Conservation (phyloP, 2,329 filamentous ascomycete species). For the Rhynchosporium agropyri region DNA sequence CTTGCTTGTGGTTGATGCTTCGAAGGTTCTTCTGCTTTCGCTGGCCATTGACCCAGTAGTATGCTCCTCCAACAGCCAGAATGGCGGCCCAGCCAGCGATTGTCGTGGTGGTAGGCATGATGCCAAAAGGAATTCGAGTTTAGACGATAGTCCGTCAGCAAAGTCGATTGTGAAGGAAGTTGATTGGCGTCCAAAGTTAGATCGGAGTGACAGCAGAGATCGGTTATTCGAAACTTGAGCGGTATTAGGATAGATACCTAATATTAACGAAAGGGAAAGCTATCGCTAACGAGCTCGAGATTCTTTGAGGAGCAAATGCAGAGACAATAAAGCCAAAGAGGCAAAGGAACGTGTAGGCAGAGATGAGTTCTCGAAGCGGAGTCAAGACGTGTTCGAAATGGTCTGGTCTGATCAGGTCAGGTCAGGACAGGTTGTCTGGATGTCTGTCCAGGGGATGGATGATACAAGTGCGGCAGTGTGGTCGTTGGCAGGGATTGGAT, state of each 20-base stretch:
- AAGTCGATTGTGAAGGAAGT: not conserved
- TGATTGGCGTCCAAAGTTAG: constrained; percentile 7
- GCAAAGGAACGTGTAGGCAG: constrained; percentile 9
- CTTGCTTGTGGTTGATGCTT: constrained; percentile 26
- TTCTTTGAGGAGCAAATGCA: not conserved
- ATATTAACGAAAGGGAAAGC: not conserved
- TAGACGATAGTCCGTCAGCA: constrained; percentile 14
- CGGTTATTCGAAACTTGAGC: not conserved
- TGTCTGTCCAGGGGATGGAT: constrained; percentile 6
- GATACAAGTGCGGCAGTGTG: not conserved
- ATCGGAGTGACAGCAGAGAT: not conserved
- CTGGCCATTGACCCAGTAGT: constrained; percentile 33
- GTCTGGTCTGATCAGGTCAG: constrained; percentile 5
- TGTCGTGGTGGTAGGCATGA: constrained; percentile 39
- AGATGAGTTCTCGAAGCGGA: constrained; percentile 9
- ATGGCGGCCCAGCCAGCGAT: constrained; percentile 45
- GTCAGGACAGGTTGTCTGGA: constrained; percentile 14
- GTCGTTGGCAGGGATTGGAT: not conserved
- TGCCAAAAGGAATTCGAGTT: constrained; percentile 11
- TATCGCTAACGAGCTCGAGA: not conserved
- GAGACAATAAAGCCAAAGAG: not conserved
- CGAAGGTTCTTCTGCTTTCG: constrained; percentile 34
- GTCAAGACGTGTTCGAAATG: constrained; percentile 21
- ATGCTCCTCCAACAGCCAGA: constrained; percentile 39
- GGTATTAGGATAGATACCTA: not conserved